Base-by-base conservation (phyloP, 2,329 filamentous ascomycete genomes). In the Coniochaeta prunicola region DNA sequence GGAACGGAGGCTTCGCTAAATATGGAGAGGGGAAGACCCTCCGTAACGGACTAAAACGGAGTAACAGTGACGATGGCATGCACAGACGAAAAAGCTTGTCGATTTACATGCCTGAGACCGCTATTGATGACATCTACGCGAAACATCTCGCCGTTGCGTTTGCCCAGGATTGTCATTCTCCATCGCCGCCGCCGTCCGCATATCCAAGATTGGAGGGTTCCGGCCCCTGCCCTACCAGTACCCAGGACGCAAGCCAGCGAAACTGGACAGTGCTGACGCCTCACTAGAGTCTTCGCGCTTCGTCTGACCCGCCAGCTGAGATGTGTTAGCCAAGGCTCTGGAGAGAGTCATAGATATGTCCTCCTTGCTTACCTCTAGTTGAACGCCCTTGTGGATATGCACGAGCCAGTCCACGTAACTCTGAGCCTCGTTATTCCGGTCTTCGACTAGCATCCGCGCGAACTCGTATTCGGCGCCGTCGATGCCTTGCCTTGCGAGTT, bases 391-490 rank as follows among this genome's bases (percentile, higher is more conserved):
- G 75, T 99, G 94, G 62, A 97, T 82, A 73, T 96, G 90, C 59
- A 99, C 94, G 68, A 99, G 80, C 94, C 94, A 99, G 76, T 99
- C 94, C 34, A 97, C 94, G 74, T 97, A 99, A 70, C 90, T 96
- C 76, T 96, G 92, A 36, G 94, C 94, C 76, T 99, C 94, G 65
- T 96, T 96, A 73, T 97, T 97, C 64, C 94, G 84, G 70, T 99
- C 94, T 75, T 99, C 94, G 33, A 96, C 86, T 64, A 99, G 74
- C 74, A 96, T 79, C 57, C 92, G 81, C 8, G 94, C 94, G 77
- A 97, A 99, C 73, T 99, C 94, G 68, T 92, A 97, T 73, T 99
- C 94, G 3, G 92, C 91, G 0, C 94, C 94, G 69, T 99, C 94
- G 4, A 97, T 80, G 0, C 92, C 92, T 74, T 97, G 94, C 60